phyloP scores from a whole-genome alignment of 139 green algal species.

The Volvox reticuliferus region DNA sequence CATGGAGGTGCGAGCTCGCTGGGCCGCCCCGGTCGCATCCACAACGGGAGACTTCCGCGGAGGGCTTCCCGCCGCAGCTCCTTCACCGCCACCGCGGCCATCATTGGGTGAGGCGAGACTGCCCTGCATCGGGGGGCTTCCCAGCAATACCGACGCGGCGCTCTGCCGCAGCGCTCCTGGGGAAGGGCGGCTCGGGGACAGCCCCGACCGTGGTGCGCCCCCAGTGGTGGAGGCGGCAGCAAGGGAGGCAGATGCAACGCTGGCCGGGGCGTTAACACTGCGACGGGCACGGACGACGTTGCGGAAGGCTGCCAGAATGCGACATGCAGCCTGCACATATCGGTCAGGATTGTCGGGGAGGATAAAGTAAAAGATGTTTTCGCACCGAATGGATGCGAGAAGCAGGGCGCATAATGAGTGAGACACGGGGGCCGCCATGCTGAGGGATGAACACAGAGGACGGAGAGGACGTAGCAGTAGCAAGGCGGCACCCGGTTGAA shows the following conservation, averaged over 20 bases:
- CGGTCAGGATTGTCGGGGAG: not conserved
- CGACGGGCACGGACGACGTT: not conserved
- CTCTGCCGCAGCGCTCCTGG: constrained; percentile 4
- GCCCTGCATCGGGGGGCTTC: constrained; percentile 18
- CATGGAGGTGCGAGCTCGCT: not conserved
- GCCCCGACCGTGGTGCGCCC: no score
- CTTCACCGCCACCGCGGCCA: not conserved
- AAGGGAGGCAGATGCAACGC: not conserved
- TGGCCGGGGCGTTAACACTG: not conserved
- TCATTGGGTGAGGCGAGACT: not conserved
- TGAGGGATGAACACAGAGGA: no score
- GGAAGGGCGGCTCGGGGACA: not conserved
- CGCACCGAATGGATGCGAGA: no score
- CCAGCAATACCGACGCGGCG: constrained; percentile 45
- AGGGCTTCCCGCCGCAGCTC: not conserved
- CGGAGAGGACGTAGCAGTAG: no score
- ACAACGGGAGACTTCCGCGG: not conserved
- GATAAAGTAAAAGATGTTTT: not conserved
- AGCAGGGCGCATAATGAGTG: no score
- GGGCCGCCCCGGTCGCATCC: not conserved
- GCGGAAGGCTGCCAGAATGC: constrained; percentile 44
- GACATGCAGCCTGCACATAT: constrained; percentile 18
- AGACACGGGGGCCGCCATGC: no score
- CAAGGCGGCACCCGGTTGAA: no score
- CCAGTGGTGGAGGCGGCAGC: not conserved